phyloP scores from a whole-genome alignment of 2,329 filamentous ascomycete species.

The Aspergillus pseudonomiae region DNA sequence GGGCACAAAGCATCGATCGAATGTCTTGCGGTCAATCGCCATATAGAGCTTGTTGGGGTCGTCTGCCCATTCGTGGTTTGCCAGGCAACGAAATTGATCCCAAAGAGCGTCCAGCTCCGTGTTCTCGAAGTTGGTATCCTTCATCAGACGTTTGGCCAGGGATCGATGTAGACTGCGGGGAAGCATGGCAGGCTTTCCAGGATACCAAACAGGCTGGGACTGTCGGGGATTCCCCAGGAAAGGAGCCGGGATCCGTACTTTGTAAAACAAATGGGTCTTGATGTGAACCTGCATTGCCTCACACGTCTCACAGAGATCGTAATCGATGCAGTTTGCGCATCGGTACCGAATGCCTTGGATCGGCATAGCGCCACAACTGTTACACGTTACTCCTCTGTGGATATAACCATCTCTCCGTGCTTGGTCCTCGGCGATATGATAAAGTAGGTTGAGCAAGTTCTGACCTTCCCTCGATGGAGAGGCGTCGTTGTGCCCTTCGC shows the following conservation, averaged over 20 bases:
- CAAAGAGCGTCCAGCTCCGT: constrained; percentile 90
- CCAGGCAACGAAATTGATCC: constrained; percentile 96
- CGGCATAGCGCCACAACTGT: constrained; percentile 82
- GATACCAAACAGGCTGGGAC: constrained; percentile 82
- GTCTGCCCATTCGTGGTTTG: constrained; percentile 78
- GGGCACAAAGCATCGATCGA: constrained; percentile 86
- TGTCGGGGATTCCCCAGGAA: constrained; percentile 77
- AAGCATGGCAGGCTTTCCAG: constrained; percentile 77
- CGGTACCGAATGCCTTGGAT: constrained; percentile 92
- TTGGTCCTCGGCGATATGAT: constrained; percentile 92
- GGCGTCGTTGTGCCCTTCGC: constrained; percentile 46
- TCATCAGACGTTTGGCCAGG: constrained; percentile 69
- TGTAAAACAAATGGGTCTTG: constrained; percentile 96
- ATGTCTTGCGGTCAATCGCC: constrained; percentile 90
- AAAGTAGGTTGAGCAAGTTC: constrained; percentile 81
- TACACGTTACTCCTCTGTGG: constrained; percentile 89
- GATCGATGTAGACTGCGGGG: constrained; percentile 67
- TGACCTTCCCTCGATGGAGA: constrained; percentile 61
- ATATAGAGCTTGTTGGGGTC: constrained; percentile 77
- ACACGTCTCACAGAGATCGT: constrained; percentile 92
- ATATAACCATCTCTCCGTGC: constrained; percentile 85
- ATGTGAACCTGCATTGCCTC: constrained; percentile 73
- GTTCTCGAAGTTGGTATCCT: constrained; percentile 77
- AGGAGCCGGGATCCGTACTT: constrained; percentile 86
- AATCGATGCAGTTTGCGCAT: constrained; percentile 94